Evolutionary conservation across 306 rosid species (phyloP), one percentile per base, ranked within the genome.

Genomic region (Crotalaria pallida): DNA sequence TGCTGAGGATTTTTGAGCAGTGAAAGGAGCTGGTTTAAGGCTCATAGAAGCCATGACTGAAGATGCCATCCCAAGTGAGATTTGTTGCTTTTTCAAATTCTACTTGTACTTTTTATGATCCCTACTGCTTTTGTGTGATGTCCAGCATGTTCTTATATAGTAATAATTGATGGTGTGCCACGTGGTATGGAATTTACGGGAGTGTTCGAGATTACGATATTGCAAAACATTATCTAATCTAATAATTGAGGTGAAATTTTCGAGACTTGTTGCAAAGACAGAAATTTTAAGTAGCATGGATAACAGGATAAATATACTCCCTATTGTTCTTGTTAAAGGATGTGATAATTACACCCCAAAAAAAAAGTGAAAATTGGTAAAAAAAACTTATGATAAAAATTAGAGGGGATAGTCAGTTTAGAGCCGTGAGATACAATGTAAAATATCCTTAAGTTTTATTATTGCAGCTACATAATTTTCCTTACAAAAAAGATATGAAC

Each of bases 11-110:
- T 80, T 91, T 79, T 88, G 88, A 66, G 71, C 47, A 2, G 72
- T 76, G 86, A 94, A 87, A 36, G 91, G 77, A 48, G 91, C 80
- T 56, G 99, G 95, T 82, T 87, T 94, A 1, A 94, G 80, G 67
- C 84, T 85, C 75, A 91, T 77, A 7, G 97, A 94, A 27, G 99
- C 85, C 99, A 94, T 87, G 4, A 90, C 79, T 59, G 97, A 87
- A 66, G 97, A 88, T 17, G 99, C 96, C 99, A 94, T 94, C 76
- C 5, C 19, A 38, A 8, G 33, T 51, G 7, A 62, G 10, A 21
- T 49, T 44, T 4, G 7, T 1, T 9, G 1, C n/a, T 45, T 12
- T 63, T 48, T 31, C 8, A 31, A 8, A 6, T 22, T 1, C 6
- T 16, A 3, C 40, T 29, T 45, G 7, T 44, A 43, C 59, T n/a